Percentiles rank a stretch among this genome's conserved stretches.
These are phyloP conservation scores for Nicotiana rustica DNA, from an alignment of 305 asterid genomes.

Conservation along the genomic window DNA sequence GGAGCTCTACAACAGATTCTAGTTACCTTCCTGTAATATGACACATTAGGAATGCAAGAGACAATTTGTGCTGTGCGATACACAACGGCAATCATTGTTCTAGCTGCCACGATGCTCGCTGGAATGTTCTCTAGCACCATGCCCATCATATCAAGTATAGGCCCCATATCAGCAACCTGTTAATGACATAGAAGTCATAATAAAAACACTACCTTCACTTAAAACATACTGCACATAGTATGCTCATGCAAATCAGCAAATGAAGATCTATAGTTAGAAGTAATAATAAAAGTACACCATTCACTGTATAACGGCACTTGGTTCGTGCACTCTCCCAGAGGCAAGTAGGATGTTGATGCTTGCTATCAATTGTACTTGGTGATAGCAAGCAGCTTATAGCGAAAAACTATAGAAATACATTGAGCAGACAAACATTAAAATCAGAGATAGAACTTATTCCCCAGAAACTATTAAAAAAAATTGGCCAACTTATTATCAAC, in stretches of 20 bases:
- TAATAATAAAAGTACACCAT: slow-evolving; percentile 1
- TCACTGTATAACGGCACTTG: slow-evolving; percentile 13
- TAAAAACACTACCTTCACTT: slow-evolving; percentile 29
- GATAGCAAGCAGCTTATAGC: slow-evolving; percentile 24
- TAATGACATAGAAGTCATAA: slow-evolving; percentile 26
- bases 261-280: slow-evolving; percentile 30
- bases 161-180: slow-evolving; percentile 62
- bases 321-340: slow-evolving; percentile 17
- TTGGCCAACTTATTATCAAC: slow-evolving; percentile 29
- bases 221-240: slow-evolving; percentile 15
- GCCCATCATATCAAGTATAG: slow-evolving; percentile 61
- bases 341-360: slow-evolving; percentile 25
- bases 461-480: not conserved
- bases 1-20: slow-evolving; percentile 10
- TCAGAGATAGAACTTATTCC: slow-evolving; percentile 18
- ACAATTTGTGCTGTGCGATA: slow-evolving; percentile 54
- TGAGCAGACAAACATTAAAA: not conserved
- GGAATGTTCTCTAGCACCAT: slow-evolving; percentile 60
- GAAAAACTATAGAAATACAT: slow-evolving; percentile 6
- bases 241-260: slow-evolving; percentile 27
- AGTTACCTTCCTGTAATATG: slow-evolving; percentile 52
- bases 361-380: slow-evolving; percentile 26
- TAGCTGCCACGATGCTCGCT: slow-evolving; percentile 43
- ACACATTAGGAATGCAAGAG: slow-evolving; percentile 53
- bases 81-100: slow-evolving; percentile 55